Evolutionary conservation across 139 green algal genomes (phyloP).

Genomic region (Edaphochlamys debaryana): DNA sequence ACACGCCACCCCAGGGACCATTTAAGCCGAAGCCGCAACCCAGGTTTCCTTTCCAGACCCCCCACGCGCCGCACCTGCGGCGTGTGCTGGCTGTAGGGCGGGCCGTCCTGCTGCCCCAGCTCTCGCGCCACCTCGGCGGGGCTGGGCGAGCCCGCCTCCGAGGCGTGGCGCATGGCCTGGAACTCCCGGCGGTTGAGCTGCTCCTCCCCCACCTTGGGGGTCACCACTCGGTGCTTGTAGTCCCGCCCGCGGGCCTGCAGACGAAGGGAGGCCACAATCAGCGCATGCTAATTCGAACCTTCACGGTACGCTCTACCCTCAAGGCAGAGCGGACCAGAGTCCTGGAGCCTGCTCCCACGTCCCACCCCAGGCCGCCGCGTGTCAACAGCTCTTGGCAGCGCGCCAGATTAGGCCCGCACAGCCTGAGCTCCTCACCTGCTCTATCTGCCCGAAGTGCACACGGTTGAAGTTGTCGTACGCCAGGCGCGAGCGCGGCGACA

Average conservation of each 20-base stretch:
- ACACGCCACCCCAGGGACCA: too few species aligned
- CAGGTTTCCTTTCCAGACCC: too few species aligned
- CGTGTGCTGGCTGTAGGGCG: constrained; percentile 5
- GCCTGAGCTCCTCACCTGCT: constrained; percentile 15
- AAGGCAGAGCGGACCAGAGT: too few species aligned
- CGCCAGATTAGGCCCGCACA: too few species aligned
- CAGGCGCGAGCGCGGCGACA: constrained; percentile 12
- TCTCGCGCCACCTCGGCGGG: constrained; percentile 7
- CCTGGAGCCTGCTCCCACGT: too few species aligned
- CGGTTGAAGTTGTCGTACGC: constrained; percentile 37
- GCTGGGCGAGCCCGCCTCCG: background rate
- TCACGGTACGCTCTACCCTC: too few species aligned
- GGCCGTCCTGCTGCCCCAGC: constrained; percentile 10
- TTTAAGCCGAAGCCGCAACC: too few species aligned
- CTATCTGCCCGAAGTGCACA: constrained; percentile 21
- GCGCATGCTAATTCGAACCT: too few species aligned
- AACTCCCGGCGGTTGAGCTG: constrained; percentile 53
- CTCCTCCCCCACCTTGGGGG: constrained; percentile 59
- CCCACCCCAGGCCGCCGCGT: too few species aligned
- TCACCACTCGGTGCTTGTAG: constrained; percentile 51
- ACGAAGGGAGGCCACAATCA: too few species aligned
- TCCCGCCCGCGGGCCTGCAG: constrained; percentile 21
- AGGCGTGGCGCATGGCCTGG: constrained; percentile 38
- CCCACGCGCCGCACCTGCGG: constrained; percentile 3
- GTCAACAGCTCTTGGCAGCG: too few species aligned